Evolutionary conservation across 768 basidiomycete species (phyloP).

Genomic region (Inosperma sp.): DNA sequence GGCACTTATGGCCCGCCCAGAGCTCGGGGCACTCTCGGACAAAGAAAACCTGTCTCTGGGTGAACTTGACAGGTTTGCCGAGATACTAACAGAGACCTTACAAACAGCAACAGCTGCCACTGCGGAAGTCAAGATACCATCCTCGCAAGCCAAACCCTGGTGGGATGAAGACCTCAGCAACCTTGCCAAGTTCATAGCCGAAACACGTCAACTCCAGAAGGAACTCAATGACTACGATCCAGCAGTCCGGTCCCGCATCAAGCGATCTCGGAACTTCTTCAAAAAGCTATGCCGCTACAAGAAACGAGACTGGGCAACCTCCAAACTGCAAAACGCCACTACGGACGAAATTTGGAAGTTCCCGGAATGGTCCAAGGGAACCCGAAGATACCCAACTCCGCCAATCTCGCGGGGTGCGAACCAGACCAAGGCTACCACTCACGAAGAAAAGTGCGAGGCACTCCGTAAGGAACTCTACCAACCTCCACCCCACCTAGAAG

Average conservation of each 20-base stretch:
- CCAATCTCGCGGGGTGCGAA: constrained; percentile 16
- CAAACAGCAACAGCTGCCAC: not conserved
- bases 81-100: not conserved
- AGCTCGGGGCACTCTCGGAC: not conserved
- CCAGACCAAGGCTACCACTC: constrained; percentile 14
- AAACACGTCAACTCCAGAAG: not conserved
- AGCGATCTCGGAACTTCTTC: constrained; percentile 14
- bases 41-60: not conserved
- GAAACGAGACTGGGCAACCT: constrained; percentile 19
- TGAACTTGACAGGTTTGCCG: not conserved
- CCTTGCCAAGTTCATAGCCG: not conserved
- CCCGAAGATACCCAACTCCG: constrained; percentile 24
- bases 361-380: constrained; percentile 21
- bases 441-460: constrained; percentile 21
- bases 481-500: constrained; percentile 14
- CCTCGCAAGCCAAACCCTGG: not conserved
- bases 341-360: constrained; percentile 23
- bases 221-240: not conserved
- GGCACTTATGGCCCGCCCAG: not conserved
- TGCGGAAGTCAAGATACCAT: not conserved
- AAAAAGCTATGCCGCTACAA: constrained; percentile 17
- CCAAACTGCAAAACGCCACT: constrained; percentile 15
- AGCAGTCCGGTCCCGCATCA: constrained; percentile 10
- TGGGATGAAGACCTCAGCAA: constrained; percentile 9
- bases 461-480: constrained; percentile 20